These are phyloP conservation scores for Xenosphaeropsis pyriputrescens DNA, from an alignment of 2,329 filamentous ascomycete genomes.

Conservation along the genomic window DNA sequence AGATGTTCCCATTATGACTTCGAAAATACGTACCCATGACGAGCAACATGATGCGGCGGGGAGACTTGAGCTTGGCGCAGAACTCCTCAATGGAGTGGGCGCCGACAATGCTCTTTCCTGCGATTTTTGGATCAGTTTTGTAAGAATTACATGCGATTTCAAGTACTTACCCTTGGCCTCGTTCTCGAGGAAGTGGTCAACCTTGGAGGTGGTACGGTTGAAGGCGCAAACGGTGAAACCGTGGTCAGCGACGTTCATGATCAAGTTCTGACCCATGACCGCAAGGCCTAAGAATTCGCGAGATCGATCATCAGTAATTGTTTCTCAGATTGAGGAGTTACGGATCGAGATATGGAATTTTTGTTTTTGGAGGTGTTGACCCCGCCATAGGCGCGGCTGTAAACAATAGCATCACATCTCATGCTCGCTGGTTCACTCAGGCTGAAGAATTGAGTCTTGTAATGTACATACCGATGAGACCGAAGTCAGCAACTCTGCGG, in stretches of 20 bases:
- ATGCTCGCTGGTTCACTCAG: too few species aligned
- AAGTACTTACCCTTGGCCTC: constrained; percentile 60
- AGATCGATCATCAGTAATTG: too few species aligned
- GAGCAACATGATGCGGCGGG: constrained; percentile 93
- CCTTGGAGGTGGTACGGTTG: constrained; percentile 98
- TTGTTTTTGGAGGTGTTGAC: too few species aligned
- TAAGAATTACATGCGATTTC: neutral
- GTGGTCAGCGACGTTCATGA: constrained; percentile 79
- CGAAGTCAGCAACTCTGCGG: constrained; percentile 46
- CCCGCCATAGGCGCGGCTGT: too few species aligned
- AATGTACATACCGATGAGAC: constrained; percentile 43
- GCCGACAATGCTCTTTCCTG: constrained; percentile 84
- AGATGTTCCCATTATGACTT: too few species aligned
- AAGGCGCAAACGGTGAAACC: constrained; percentile 95
- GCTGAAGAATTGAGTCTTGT: too few species aligned
- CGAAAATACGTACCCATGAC: constrained; percentile 51
- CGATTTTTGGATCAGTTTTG: constrained; percentile 10
- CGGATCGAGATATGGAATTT: too few species aligned
- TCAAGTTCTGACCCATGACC: constrained; percentile 84
- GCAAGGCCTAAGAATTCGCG: constrained; percentile 44
- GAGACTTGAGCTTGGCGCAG: constrained; percentile 89
- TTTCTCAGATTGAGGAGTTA: too few species aligned
- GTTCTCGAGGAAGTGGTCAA: constrained; percentile 84
- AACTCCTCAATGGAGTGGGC: constrained; percentile 93
- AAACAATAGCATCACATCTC: too few species aligned